These are phyloP conservation scores for Jatropha curcas DNA, from an alignment of 345 rosid species.

Conservation along the genomic window DNA sequence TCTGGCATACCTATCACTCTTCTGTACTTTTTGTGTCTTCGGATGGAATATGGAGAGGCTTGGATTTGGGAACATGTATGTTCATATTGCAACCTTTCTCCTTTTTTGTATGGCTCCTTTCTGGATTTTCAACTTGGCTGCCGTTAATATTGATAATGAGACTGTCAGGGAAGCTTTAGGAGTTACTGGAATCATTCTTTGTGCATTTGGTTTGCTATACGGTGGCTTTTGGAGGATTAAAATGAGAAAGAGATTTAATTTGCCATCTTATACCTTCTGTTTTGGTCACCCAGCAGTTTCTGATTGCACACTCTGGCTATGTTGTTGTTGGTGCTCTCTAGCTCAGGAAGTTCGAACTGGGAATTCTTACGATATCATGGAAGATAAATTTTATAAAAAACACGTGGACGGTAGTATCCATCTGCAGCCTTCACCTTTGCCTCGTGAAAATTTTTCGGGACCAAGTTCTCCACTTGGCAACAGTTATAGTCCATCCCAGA, in stretches of 20 bases:
- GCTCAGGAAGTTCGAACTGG: conserved; percentile 93
- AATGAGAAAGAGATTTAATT: conserved; percentile 76
- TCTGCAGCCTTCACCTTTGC: conserved; percentile 42
- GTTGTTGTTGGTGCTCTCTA: conserved; percentile 89
- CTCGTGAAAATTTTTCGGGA: conserved; percentile 50
- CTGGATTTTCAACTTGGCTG: conserved; percentile 89
- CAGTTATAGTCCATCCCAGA: conserved; percentile 34
- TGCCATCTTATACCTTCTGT: conserved; percentile 77
- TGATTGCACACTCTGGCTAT: conserved; percentile 81
- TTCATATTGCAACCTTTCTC: conserved; percentile 81
- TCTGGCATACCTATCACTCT: conserved; percentile 74
- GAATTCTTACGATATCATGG: conserved; percentile 64
- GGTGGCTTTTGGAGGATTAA: conserved; percentile 99
- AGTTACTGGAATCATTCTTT: conserved; percentile 69
- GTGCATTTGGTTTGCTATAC: conserved; percentile 76
- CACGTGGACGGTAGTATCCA: conserved; percentile 21
- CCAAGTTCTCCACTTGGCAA: conserved; percentile 37
- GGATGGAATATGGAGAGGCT: conserved; percentile 99
- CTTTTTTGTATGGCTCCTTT: conserved; percentile 91
- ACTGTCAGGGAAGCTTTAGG: conserved; percentile 59
- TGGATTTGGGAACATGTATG: conserved; percentile 96
- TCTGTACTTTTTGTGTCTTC: conserved; percentile 84
- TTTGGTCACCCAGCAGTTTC: conserved; percentile 50
- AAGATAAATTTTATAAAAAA: conserved; percentile 50
- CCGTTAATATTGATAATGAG: conserved; percentile 69